These are phyloP conservation scores for Citrus sinensis DNA, from an alignment of 345 rosid genomes.

Conservation along the genomic window DVS_A1.0 CM039164.1:5585501-5586000, in stretches of 20 bases:
- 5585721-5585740: slow-evolving; percentile 46
- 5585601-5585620: slow-evolving; percentile 45
- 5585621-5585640: slow-evolving; percentile 44
- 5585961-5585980: slow-evolving; percentile 40
- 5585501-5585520: slow-evolving; percentile 44
- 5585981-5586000: slow-evolving; percentile 49
- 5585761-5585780: slow-evolving; percentile 64
- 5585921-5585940: slow-evolving; percentile 43
- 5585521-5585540: slow-evolving; percentile 56
- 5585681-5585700: slow-evolving; percentile 45
- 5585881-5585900: slow-evolving; percentile 45
- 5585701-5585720: slow-evolving; percentile 53
- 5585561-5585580: slow-evolving; percentile 19
- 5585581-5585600: slow-evolving; percentile 52
- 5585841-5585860: slow-evolving; percentile 41
- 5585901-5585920: slow-evolving; percentile 46
- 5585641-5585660: slow-evolving; percentile 42
- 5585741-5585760: slow-evolving; percentile 65
- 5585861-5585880: slow-evolving; percentile 41
- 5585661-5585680: slow-evolving; percentile 36
- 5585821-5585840: slow-evolving; percentile 47
- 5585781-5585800: slow-evolving; percentile 59
- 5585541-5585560: slow-evolving; percentile 43
- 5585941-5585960: slow-evolving; percentile 48
- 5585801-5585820: slow-evolving; percentile 58